Evolutionary conservation across 2,329 filamentous ascomycete genomes (phyloP).

Genomic region (Fusarium globosum): DNA sequence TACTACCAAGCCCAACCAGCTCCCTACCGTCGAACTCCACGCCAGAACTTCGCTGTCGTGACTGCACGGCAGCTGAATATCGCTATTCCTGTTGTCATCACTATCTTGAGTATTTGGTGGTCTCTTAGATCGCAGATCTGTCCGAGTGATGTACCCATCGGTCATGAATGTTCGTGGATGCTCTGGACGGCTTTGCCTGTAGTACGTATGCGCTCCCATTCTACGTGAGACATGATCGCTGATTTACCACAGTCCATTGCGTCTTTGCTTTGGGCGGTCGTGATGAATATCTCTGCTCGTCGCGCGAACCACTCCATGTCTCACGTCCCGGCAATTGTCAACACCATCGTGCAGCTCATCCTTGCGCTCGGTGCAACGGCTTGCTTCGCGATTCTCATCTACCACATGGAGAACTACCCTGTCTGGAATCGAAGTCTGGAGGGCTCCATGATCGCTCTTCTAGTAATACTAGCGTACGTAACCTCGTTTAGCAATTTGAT

Average conservation of each 20-base stretch:
- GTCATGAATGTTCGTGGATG: slow-evolving; percentile 38
- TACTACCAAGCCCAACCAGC: slow-evolving; percentile 16
- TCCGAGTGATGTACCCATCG: slow-evolving; percentile 19
- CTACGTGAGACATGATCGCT: background rate
- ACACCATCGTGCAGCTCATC: slow-evolving; percentile 35
- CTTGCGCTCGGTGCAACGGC: slow-evolving; percentile 38
- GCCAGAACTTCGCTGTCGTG: slow-evolving; percentile 17
- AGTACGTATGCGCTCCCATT: slow-evolving; percentile 9
- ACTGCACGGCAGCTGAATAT: slow-evolving; percentile 36
- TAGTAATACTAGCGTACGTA: slow-evolving; percentile 41
- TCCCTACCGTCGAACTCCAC: slow-evolving; percentile 7
- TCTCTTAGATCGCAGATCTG: slow-evolving; percentile 37
- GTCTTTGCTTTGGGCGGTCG: slow-evolving; percentile 37
- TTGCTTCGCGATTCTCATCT: slow-evolving; percentile 39
- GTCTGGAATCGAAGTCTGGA: slow-evolving; percentile 31
- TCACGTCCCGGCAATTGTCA: slow-evolving; percentile 27
- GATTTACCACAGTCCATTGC: slow-evolving; percentile 19
- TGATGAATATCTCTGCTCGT: slow-evolving; percentile 37
- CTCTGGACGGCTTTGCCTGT: slow-evolving; percentile 42
- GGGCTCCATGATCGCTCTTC: slow-evolving; percentile 38
- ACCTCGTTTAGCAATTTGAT: too few species aligned
- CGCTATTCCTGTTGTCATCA: slow-evolving; percentile 49
- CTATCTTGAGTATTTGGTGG: slow-evolving; percentile 57
- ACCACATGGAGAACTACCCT: slow-evolving; percentile 29
- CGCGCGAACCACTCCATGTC: slow-evolving; percentile 35